Conservation (phyloP, 192 early-diverging fungal genomes). For the Coemansia sp. region DNA sequence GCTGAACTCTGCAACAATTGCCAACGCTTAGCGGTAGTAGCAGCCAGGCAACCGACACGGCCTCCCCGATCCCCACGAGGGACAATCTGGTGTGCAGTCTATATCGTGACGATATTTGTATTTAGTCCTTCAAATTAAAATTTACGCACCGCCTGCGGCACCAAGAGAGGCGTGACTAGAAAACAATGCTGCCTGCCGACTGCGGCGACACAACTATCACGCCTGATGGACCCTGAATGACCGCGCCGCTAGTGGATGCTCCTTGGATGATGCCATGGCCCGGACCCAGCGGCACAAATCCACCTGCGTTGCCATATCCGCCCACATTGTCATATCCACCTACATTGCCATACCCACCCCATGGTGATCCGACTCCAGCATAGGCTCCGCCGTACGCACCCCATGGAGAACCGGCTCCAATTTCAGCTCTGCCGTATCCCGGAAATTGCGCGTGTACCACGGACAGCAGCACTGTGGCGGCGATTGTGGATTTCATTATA, state of each 20-base stretch:
- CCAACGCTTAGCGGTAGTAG: neutral
- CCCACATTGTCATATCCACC: neutral
- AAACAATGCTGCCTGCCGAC: conserved; percentile 2
- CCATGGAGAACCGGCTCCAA: neutral
- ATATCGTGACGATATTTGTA: neutral
- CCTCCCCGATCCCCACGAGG: neutral
- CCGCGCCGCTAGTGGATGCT: neutral
- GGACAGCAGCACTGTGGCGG: neutral
- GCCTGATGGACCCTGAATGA: neutral
- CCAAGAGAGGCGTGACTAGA: neutral
- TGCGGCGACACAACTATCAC: neutral
- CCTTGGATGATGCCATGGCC: neutral
- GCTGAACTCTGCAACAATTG: neutral
- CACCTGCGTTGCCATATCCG: neutral
- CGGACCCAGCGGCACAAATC: neutral
- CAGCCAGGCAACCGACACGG: neutral
- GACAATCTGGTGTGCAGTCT: neutral
- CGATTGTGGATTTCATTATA: neutral
- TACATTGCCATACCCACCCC: neutral
- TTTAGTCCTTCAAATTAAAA: neutral
- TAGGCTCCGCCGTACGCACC: neutral
- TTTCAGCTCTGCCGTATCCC: neutral
- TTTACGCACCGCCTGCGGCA: neutral
- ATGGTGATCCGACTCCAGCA: neutral
- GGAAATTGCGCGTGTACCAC: neutral